A percentile compares a stretch with the other conserved stretches of the same genome.
Conservation (phyloP, 345 rosid species). For the Acer negundo region DNA sequence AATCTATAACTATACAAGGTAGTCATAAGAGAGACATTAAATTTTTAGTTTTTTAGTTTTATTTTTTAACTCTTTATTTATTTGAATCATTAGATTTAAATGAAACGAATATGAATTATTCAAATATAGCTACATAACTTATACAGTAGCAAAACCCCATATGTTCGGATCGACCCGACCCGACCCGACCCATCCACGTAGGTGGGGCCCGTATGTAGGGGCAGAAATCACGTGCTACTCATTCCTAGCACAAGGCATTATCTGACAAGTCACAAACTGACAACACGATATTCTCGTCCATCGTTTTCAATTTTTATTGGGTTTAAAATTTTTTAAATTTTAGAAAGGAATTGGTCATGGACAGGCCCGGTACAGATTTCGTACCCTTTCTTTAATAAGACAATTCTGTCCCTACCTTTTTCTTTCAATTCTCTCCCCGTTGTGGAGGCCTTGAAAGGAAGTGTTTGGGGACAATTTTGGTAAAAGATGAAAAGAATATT, state of each 20-base stretch:
- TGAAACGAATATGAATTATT: no score
- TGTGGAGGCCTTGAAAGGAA: background rate
- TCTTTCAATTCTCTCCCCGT: background rate
- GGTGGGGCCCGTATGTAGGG: background rate
- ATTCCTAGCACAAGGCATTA: background rate
- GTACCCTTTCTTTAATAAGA: slow-evolving; percentile 2
- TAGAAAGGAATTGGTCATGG: background rate
- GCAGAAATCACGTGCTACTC: slow-evolving; percentile 21
- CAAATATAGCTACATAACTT: no score
- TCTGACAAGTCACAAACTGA: background rate
- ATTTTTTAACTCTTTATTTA: no score
- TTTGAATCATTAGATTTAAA: no score
- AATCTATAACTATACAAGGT: no score
- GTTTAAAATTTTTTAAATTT: no score
- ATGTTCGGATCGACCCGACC: no score
- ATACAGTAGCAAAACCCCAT: no score
- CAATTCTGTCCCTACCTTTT: background rate
- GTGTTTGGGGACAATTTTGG: background rate
- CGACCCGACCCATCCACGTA: no score
- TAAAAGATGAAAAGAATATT: background rate
- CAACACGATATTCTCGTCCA: background rate
- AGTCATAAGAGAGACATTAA: no score
- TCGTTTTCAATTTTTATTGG: no score
- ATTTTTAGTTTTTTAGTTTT: no score
- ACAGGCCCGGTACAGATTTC: slow-evolving; percentile 12